Evolutionary conservation across 2,329 filamentous ascomycete species (phyloP).

Genomic region (Leptographium galeiforme): DNA sequence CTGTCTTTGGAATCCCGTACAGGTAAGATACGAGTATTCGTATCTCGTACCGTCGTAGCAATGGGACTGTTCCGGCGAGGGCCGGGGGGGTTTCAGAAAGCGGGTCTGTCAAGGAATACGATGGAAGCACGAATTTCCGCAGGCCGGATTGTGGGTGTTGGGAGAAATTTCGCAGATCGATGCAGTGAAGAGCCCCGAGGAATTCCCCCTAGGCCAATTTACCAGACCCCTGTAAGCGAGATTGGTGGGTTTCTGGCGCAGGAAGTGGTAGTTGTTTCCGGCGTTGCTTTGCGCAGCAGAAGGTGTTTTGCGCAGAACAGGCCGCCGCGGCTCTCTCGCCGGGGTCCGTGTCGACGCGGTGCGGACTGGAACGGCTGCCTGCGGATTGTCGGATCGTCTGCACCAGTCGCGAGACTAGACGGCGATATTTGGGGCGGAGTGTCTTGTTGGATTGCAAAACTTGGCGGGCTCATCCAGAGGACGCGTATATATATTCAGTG

Average conservation of each 20-base stretch:
- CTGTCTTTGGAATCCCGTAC: too few species aligned
- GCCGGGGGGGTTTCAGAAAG: neutral
- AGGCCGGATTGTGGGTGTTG: neutral
- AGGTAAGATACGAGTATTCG: neutral
- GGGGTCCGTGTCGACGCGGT: too few species aligned
- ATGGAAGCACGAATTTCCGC: slow-evolving; percentile 2
- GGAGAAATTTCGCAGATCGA: slow-evolving; percentile 4
- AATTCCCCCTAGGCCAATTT: slow-evolving; percentile 4
- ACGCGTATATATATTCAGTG: neutral
- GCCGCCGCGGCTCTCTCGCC: too few species aligned
- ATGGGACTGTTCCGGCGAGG: neutral
- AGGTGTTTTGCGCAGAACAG: too few species aligned
- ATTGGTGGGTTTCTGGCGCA: neutral
- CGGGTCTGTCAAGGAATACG: slow-evolving; percentile 1
- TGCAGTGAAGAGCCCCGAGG: too few species aligned
- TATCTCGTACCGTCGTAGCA: neutral
- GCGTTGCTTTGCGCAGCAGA: too few species aligned
- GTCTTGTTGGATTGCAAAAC: too few species aligned
- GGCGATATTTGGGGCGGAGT: too few species aligned
- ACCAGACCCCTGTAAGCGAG: neutral
- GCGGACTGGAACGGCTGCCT: too few species aligned
- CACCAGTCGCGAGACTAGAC: too few species aligned
- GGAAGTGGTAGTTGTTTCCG: neutral
- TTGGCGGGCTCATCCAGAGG: neutral
- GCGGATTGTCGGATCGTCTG: too few species aligned